Base-by-base conservation (phyloP, 2,329 filamentous ascomycete genomes). In the Dryadomyces quercivorus region DNA sequence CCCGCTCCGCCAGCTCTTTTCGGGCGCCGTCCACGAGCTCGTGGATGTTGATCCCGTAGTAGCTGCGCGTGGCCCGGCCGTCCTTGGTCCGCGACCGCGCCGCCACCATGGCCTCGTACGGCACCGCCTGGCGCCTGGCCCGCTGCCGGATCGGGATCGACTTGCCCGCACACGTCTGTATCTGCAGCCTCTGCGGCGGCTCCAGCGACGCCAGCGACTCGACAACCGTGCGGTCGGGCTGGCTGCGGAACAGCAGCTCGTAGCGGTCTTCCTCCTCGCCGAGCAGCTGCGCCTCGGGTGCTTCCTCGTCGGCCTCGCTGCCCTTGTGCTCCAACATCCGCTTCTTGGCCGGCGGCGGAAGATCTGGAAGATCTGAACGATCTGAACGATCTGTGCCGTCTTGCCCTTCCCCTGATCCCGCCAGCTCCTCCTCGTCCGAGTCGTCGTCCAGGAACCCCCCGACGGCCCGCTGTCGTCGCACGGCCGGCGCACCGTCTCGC, bases 41-140 rank as follows among this genome's bases (percentile, higher is more conserved):
- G 67, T 96, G 90, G 38, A 98, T 93, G 49, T 95, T 85, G 59
- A 98, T 85, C 10, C 93, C 93, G 66, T 95, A 98, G 69, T 91
- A 97, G 61, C 84, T 85, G 61, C 81, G 81, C 62, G 80, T 81
- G 2, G 86, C 86, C 56, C 82, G 76, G 2, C 85, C 84, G 55
- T 84, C 78, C 58, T 80, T 82, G 0, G 77, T 82, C 54, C 71
- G 79, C 5, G 85, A 88, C 51, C 85, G 75, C 12, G 81, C 77
- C 21, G 85, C 84, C 3, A 87, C 78, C 61, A 89, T 76, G 43
- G 78, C 72, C 62, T 87, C 81, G 62, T 85, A 88, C 0, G 84
- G 73, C 1, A 78, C 64, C 0, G 70, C 64, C 1, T 68, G 66
- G 1, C 67, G 65, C 8, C 69, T 64, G 53, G 72, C 73, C 52